Evolutionary conservation across 768 basidiomycete species (phyloP).

Genomic region (Leccinum disarticulatum): DNA sequence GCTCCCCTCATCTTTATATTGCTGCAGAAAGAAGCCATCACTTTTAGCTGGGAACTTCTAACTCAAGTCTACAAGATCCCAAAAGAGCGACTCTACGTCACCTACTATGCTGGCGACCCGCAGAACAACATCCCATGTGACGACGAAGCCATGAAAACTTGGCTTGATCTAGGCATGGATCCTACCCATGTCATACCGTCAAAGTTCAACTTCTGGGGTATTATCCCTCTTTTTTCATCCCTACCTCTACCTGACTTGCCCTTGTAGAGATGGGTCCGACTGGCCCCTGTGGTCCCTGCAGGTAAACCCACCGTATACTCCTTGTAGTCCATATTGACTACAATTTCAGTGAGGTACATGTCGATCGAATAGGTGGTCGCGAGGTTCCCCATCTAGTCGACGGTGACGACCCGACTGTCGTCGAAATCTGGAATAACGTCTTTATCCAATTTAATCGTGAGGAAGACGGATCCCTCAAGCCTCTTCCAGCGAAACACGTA

Average conservation of each 20-base stretch:
- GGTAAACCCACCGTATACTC: constrained; percentile 39
- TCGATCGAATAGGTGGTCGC: constrained; percentile 95
- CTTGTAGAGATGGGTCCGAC: constrained; percentile 93
- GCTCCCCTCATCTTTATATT: constrained; percentile 7
- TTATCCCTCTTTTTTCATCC: constrained; percentile 21
- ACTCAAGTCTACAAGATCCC: constrained; percentile 87
- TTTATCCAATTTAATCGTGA: constrained; percentile 99
- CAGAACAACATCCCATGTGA: constrained; percentile 85
- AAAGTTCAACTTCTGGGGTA: constrained; percentile 99
- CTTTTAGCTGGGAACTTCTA: constrained; percentile 92
- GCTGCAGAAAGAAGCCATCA: constrained; percentile 84
- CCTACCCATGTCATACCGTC: constrained; percentile 92
- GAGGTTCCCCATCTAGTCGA: constrained; percentile 94
- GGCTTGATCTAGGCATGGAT: constrained; percentile 85
- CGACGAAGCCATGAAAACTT: constrained; percentile 80
- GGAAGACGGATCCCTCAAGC: constrained; percentile 73
- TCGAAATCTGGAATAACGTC: constrained; percentile 99
- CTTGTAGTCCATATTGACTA: not conserved
- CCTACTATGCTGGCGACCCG: constrained; percentile 96
- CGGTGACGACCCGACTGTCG: constrained; percentile 92
- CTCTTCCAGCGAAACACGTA: constrained; percentile 90
- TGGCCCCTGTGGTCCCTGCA: constrained; percentile 97
- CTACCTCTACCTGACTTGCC: constrained; percentile 3
- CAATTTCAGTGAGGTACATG: constrained; percentile 83
- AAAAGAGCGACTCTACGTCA: constrained; percentile 90